Evolutionary conservation across 78 protist genomes (phyloP), one percentile per base, ranked within the genome.

Genomic region (Mastigamoeba balamuthi): DNA sequence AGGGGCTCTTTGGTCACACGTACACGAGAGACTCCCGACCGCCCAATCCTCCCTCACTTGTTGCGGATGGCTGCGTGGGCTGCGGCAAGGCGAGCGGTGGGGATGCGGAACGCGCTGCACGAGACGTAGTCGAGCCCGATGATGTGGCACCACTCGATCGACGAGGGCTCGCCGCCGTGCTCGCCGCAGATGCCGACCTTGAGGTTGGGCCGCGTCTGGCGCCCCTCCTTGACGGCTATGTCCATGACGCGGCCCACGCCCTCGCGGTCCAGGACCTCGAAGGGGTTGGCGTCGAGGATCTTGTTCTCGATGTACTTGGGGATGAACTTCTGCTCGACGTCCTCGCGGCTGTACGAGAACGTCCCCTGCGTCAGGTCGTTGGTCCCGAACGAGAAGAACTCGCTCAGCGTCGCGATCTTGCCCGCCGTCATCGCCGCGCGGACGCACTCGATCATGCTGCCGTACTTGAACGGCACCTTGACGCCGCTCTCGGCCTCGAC

Each of bases 291-390:
- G 67, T 38, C 58, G 81, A 75, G 66, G 74, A 89, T 43, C 27
- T 39, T 71, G 42, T 76, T 40, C 65, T 80, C 80, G 42, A 72
- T 43, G 75, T 85, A 85, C 63, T 68, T 5, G 69, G 6, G 0
- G 37, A 91, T 9, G 90, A 86, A 86, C 58, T 48, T 48, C 44
- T 29, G 52, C 40, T 63, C 86, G 39, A 74, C 38, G 74, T 91
- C 94, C 66, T 91, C 94, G 4, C 94, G 86, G 9, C 91, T 85
- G 78, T 76, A 77, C 28, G 89, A 88, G 69, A 78, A 80, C 48
- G 91, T 87, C 80, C n/a, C 83, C 77, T 91, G 94, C 37, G 94
- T 86, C 52, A 91, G 82, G 44, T 91, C 94, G 87, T 91, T 91
- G 66, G 94, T 91, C 8, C 94, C 90, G 80, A 86, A 78, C 42